Percentiles rank a stretch among this genome's conserved stretches.
Evolutionary conservation across 371 early-diverging fungal species (phyloP).

Genomic region (Actinomucor elegans): DNA sequence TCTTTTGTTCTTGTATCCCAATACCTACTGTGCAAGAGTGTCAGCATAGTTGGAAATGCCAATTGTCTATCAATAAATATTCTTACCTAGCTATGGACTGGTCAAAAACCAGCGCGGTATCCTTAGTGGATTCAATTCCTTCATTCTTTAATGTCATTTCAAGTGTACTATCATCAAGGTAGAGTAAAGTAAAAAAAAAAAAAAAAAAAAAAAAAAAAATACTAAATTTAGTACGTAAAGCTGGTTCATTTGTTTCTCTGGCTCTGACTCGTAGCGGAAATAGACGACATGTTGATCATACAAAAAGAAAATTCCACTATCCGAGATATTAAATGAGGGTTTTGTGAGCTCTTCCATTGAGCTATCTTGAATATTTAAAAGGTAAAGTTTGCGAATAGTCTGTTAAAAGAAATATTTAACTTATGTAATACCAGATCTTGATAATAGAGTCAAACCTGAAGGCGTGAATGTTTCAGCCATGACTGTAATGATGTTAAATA

Average conservation of each 20-base stretch:
- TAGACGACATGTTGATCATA: slow-evolving; percentile 53
- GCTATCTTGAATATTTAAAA: slow-evolving; percentile 36
- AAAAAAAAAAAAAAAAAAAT: slow-evolving; percentile 41
- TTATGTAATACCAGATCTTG: slow-evolving; percentile 39
- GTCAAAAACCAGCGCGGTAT: slow-evolving; percentile 58
- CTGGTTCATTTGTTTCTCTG: slow-evolving; percentile 28
- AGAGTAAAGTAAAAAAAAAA: slow-evolving; percentile 60
- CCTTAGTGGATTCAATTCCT: slow-evolving; percentile 41
- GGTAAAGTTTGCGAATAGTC: slow-evolving; percentile 46
- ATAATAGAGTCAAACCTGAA: slow-evolving; percentile 48
- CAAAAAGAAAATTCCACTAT: slow-evolving; percentile 55
- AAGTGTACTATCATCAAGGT: slow-evolving; percentile 39
- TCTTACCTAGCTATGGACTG: slow-evolving; percentile 58
- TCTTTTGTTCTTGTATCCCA: no score
- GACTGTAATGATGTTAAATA: not conserved
- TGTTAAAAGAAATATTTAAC: slow-evolving; percentile 1
- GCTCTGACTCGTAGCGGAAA: slow-evolving; percentile 28
- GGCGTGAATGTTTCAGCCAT: slow-evolving; percentile 39
- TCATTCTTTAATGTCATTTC: slow-evolving; percentile 44
- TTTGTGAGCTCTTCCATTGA: slow-evolving; percentile 38
- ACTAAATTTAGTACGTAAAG: slow-evolving; percentile 44
- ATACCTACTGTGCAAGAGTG: slow-evolving; percentile 44
- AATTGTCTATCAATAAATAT: not conserved
- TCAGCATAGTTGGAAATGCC: not conserved
- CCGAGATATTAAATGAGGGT: slow-evolving; percentile 36